Base-by-base conservation (phyloP, 192 early-diverging fungal species). In the Coemansia reversa region DNA sequence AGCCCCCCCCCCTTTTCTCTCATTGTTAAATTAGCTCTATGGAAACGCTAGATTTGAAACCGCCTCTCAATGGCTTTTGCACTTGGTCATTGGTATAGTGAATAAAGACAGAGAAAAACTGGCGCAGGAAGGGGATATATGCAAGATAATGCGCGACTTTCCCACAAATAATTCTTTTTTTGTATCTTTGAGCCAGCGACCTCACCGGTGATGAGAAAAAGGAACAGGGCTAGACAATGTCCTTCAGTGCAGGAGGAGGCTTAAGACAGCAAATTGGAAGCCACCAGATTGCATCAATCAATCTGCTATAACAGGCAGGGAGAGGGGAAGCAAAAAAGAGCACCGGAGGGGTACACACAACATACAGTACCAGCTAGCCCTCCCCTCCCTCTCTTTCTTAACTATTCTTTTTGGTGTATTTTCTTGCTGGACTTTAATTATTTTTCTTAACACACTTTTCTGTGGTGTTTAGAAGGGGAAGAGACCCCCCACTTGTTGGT, bases 161-260 rank as follows among this genome's bases (percentile, higher is more conserved):
- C 30, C 19, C 6, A n/a, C 24, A 30, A 30, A 28, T 3, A 33
- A 2, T 42, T 27, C 3, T 29, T 58, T 24, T 58, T 24, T 42
- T 11, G 33, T 58, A 16, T 58, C 22, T 14, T 14, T 14, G 14
- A 45, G 39, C 28, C 42, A 49, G 48, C 58, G 66, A 68, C 66
- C 66, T 68, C 66, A 68, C 66, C 58, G 53, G 65, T 67, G 58
- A 67, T 52, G 30, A 45, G 54, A 53, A 29, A 24, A 30, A 55
- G 4, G 24, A 22, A 7, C 29, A 29, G 7, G 25, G 53, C 29
- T 25, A 4, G 53, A 18, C 29, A 55, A 55, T 29, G 27, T 23
- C 27, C 27, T 27, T 27, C 27, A 3, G 27, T 3, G 27, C 27
- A 27, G 27, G 39, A 11, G 39, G 39, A 9, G 14, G 39, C 39